Evolutionary conservation across 495 filamentous ascomycete species (phyloP), one percentile per base, ranked within the genome.

Genomic region (Hypoxylon subgilvum): DNA sequence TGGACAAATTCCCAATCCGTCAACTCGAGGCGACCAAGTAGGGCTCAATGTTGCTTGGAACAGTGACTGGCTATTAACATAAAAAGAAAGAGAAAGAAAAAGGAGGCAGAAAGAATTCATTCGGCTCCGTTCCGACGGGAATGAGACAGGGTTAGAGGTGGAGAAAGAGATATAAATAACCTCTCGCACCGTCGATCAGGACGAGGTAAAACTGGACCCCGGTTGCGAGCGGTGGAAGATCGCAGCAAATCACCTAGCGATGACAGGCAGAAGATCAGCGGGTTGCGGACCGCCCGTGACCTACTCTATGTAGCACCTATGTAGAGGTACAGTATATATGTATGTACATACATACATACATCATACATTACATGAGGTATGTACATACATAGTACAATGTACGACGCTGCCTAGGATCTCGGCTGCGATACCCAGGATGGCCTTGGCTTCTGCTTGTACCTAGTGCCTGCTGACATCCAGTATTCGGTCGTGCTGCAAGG

Each of bases 81-180:
- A 44, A 18, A 36, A 23, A 21, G 17, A 49, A 22, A 34, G 17
- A 14, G 12, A 32, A 40, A 51, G 42, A 31, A 47, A 45, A 31
- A 22, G 34, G 17, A 14, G 12, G 35, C 34, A 51, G 42, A 31
- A 47, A 45, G 22, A 16, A 40, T 43, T 47, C 45, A 57, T 53
- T 68, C 65, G 65, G 65, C 56, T 65, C 59, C 65, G 57, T 56
- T 63, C 60, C 60, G 67, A 67, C 48, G 52, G 63, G 64, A 49
- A 61, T 50, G 48, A 61, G 28, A 57, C 47, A 50, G 52, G 50
- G 38, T 44, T 18, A 16, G 41, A 38, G 36, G 41, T 52, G 35
- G 46, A 41, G 31, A 41, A 53, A 17, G 18, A 52, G 48, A 67
- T 61, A 67, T 64, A 61, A 61, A 65, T 61, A 61, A 61, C 55